These are phyloP conservation scores for Aureobasidium zeae DNA, from an alignment of 2,329 filamentous ascomycete genomes.

Conservation along the genomic window DNA sequence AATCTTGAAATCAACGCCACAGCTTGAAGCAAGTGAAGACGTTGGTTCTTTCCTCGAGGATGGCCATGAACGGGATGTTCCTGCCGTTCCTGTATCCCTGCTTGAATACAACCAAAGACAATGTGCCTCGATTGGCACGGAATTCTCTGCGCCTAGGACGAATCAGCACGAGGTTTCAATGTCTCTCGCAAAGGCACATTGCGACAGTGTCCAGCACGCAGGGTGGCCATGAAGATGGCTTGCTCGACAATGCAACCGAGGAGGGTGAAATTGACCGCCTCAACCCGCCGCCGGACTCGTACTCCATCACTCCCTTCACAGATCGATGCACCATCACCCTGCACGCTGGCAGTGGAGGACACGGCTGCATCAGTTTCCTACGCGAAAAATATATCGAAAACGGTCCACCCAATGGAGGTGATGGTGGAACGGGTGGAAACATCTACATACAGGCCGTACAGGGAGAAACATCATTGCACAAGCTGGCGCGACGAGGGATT, in stretches of 20 bases:
- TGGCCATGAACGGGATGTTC: conserved; percentile 25
- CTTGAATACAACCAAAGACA: conserved; percentile 23
- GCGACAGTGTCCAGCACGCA: conserved; percentile 7
- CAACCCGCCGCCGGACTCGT: conserved; percentile 76
- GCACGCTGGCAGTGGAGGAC: conserved; percentile 70
- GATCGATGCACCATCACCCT: conserved; percentile 75
- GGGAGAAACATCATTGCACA: conserved; percentile 87
- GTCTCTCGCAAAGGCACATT: neutral
- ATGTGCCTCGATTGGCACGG: conserved; percentile 15
- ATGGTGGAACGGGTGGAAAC: conserved; percentile 84
- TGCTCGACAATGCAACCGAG: conserved; percentile 3
- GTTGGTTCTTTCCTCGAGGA: no score
- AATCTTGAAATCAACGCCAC: no score
- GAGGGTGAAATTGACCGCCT: conserved; percentile 41
- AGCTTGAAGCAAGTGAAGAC: no score
- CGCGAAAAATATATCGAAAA: conserved; percentile 83
- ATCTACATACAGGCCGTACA: conserved; percentile 90
- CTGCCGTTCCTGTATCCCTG: conserved; percentile 40
- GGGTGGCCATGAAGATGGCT: conserved; percentile 3
- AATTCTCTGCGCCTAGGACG: conserved; percentile 20
- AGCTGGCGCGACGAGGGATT: conserved; percentile 68
- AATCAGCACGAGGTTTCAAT: conserved; percentile 10
- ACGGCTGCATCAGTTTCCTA: conserved; percentile 89
- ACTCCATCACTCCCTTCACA: conserved; percentile 70
- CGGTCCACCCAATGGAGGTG: conserved; percentile 87